Conservation (phyloP, 148 eudicot species). For the Silene uniflora region DNA sequence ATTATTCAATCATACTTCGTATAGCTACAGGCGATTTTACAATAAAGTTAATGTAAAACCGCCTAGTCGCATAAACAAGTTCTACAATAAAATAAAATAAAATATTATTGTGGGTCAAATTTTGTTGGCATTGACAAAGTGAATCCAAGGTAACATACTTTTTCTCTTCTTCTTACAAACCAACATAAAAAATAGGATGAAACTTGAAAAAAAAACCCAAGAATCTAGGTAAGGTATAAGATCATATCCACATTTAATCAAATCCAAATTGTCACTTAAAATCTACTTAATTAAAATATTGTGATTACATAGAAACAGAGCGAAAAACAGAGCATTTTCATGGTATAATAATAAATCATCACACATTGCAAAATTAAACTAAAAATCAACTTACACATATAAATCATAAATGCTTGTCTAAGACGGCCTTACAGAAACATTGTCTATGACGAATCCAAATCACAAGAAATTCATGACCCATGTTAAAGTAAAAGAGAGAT, state of each 20-base stretch:
- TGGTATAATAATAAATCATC: neutral
- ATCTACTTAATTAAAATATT: neutral
- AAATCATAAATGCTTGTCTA: neutral
- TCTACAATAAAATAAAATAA: neutral
- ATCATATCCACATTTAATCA: conserved; percentile 11
- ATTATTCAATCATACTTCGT: too few species aligned
- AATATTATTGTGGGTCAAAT: neutral
- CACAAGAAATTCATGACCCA: too few species aligned
- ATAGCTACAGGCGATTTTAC: too few species aligned
- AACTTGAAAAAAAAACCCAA: conserved; percentile 19
- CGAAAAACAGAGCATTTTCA: conserved; percentile 16
- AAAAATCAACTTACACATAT: conserved; percentile 13
- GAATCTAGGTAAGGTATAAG: conserved; percentile 24
- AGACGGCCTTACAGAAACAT: too few species aligned
- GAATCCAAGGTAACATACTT: neutral
- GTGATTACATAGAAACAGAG: neutral
- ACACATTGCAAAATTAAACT: conserved; percentile 12
- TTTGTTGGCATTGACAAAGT: conserved; percentile 4
- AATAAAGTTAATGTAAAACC: too few species aligned
- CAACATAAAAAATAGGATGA: neutral
- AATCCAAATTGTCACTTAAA: neutral
- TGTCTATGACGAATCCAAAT: too few species aligned
- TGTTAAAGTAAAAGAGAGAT: too few species aligned
- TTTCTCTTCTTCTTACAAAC: neutral
- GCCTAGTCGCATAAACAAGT: too few species aligned